These are phyloP conservation scores for Stromatinia cepivora DNA, from an alignment of 2,329 filamentous ascomycete species.

Conservation along the genomic window DNA sequence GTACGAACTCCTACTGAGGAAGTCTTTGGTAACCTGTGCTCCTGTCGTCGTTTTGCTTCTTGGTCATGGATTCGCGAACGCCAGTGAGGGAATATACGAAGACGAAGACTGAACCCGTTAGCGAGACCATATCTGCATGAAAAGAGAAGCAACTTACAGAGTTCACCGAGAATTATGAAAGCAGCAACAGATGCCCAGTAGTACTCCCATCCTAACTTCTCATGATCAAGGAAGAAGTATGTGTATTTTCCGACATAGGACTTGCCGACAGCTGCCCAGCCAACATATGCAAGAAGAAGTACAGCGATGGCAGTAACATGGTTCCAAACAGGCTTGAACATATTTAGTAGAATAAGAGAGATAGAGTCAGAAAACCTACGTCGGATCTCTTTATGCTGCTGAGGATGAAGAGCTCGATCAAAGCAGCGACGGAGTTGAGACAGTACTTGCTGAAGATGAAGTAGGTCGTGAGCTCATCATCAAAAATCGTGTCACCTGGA, in stretches of 20 bases:
- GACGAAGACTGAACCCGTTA: constrained; percentile 27
- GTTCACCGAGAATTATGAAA: constrained; percentile 30
- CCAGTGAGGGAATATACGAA: constrained; percentile 32
- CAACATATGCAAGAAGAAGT: constrained; percentile 35
- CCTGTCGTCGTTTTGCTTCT: constrained; percentile 29
- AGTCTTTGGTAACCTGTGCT: constrained; percentile 32
- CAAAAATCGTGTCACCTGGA: constrained; percentile 32
- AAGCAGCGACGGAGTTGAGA: constrained; percentile 37
- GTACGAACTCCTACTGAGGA: constrained; percentile 27
- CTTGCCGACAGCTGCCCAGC: constrained; percentile 39
- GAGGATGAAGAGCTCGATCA: constrained; percentile 40
- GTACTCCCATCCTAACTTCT: constrained; percentile 36
- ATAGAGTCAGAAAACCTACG: constrained; percentile 30
- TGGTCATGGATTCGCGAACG: constrained; percentile 31
- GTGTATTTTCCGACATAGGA: constrained; percentile 34
- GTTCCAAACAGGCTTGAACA: constrained; percentile 32
- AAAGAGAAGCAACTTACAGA: constrained; percentile 31
- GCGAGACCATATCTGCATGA: constrained; percentile 2
- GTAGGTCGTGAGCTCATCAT: constrained; percentile 33
- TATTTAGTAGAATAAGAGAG: constrained; percentile 24
- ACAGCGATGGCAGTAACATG: constrained; percentile 34
- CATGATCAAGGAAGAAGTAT: constrained; percentile 40
- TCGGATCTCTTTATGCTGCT: constrained; percentile 39
- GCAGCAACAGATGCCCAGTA: constrained; percentile 29
- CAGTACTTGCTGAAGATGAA: constrained; percentile 36